Evolutionary conservation across 2,329 filamentous ascomycete genomes (phyloP).

Genomic region (Paraphoma sp.): DNA sequence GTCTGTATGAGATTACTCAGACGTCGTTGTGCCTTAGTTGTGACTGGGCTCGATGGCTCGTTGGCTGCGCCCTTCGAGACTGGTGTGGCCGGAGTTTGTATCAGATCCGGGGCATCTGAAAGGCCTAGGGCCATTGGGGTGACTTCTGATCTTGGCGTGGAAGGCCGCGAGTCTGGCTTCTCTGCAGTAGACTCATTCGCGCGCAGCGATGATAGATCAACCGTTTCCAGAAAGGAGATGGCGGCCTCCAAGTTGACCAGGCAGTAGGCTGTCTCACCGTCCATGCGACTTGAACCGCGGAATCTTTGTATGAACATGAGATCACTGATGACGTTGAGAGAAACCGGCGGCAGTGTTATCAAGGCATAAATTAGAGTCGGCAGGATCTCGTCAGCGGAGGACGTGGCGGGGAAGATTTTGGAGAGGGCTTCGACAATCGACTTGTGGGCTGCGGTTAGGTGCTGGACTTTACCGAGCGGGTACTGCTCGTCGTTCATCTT

Average conservation of each 20-base stretch:
- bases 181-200: conserved; percentile 76
- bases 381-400: conserved; percentile 95
- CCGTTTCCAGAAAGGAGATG: conserved; percentile 92
- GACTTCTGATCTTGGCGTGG: conserved; percentile 50
- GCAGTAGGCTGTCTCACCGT: conserved; percentile 95
- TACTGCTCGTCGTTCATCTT: conserved; percentile 88
- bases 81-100: conserved; percentile 48
- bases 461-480: conserved; percentile 88
- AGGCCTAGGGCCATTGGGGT: conserved; percentile 50
- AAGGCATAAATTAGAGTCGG: conserved; percentile 96
- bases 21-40: conserved; percentile 70
- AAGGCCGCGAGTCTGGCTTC: conserved; percentile 59
- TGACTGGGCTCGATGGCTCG: conserved; percentile 44
- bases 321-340: conserved; percentile 90
- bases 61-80: conserved; percentile 25
- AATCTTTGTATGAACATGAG: conserved; percentile 94
- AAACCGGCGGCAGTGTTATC: conserved; percentile 86
- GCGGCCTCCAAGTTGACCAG: conserved; percentile 95
- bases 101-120: conserved; percentile 45
- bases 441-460: conserved; percentile 88
- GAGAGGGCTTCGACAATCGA: conserved; percentile 88
- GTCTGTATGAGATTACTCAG: conserved; percentile 87
- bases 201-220: conserved; percentile 87
- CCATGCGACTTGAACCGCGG: conserved; percentile 81
- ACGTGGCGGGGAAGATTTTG: conserved; percentile 71